These are phyloP conservation scores for Neophaeococcomyces aloes DNA, from an alignment of 2,329 filamentous ascomycete species.

Conservation along the genomic window DNA sequence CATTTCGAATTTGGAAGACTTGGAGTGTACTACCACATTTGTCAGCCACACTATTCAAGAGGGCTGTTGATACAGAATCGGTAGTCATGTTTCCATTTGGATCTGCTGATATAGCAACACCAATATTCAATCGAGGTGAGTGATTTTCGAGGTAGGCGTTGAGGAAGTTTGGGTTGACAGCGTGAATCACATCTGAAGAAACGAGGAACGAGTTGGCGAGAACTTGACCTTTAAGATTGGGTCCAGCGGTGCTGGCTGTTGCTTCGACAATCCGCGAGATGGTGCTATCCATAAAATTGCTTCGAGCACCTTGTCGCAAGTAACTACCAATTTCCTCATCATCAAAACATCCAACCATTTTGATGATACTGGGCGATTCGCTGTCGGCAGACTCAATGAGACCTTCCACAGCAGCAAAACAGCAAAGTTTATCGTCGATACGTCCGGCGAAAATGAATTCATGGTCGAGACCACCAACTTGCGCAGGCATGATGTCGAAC, in stretches of 20 bases:
- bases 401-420: conserved; percentile 77
- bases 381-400: conserved; percentile 57
- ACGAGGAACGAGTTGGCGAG: conserved; percentile 88
- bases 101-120: conserved; percentile 69
- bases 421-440: conserved; percentile 96
- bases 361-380: conserved; percentile 54
- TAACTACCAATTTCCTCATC: conserved; percentile 92
- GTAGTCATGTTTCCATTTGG: conserved; percentile 95
- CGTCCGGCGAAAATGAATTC: conserved; percentile 93
- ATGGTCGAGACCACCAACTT: conserved; percentile 71
- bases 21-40: conserved; percentile 63
- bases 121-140: conserved; percentile 77
- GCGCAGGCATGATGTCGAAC: conserved; percentile 78
- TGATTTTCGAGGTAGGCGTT: conserved; percentile 75
- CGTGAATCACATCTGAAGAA: conserved; percentile 86
- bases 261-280: conserved; percentile 69
- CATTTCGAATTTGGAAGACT: conserved; percentile 90
- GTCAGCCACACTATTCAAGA: conserved; percentile 69
- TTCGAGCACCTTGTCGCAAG: conserved; percentile 76
- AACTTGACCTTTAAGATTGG: conserved; percentile 61
- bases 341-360: conserved; percentile 88
- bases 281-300: conserved; percentile 74
- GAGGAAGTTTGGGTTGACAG: conserved; percentile 89
- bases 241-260: conserved; percentile 32
- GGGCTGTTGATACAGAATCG: conserved; percentile 70